Evolutionary conservation across 1,139 yeast species (phyloP).

Genomic region (Saccharomycopsis hybrid): DNA sequence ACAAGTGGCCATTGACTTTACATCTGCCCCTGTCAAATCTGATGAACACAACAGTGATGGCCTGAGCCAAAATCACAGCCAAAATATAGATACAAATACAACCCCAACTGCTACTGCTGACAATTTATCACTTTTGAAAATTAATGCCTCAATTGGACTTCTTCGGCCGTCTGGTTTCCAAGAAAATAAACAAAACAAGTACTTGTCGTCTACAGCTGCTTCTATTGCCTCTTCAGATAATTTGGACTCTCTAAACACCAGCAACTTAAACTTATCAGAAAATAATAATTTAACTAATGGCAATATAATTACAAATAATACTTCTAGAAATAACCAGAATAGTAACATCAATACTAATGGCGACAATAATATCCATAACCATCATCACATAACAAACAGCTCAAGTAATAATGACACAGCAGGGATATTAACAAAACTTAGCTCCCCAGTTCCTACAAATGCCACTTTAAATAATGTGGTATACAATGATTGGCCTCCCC

Average conservation of each 20-base stretch:
- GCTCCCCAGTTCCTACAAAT: neutral
- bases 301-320: neutral
- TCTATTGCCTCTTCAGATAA: slow-evolving; percentile 20
- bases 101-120: neutral
- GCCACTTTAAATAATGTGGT: neutral
- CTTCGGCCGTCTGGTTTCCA: neutral
- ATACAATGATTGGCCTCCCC: slow-evolving; percentile 13
- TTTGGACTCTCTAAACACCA: slow-evolving; percentile 1
- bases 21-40: neutral
- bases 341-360: neutral
- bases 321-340: neutral
- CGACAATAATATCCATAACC: neutral
- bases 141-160: slow-evolving; percentile 7
- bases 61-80: neutral
- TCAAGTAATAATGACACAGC: neutral
- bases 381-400: neutral
- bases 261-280: neutral
- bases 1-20: neutral
- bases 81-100: neutral
- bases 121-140: slow-evolving; percentile 9
- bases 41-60: neutral
- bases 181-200: slow-evolving; percentile 5
- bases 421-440: neutral
- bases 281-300: neutral
- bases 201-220: slow-evolving; percentile 20